Evolutionary conservation across 73 alveolate species (phyloP).

Genomic region (Paramecium sonneborni): DNA sequence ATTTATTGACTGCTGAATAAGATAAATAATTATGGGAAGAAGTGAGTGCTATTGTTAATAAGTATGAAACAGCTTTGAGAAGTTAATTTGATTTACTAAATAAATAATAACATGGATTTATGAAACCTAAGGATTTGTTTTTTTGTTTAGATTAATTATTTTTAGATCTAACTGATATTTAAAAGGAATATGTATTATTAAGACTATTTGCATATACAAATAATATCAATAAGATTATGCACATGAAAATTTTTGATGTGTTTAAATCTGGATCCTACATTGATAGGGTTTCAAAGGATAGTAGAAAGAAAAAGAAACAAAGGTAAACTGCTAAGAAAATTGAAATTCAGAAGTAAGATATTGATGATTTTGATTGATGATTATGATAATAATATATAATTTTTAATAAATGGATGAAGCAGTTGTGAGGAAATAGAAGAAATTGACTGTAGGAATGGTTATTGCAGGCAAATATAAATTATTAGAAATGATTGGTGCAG

Average conservation of each 20-base stretch:
- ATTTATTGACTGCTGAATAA: slow-evolving; percentile 12
- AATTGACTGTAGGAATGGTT: not conserved
- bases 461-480: slow-evolving; percentile 46
- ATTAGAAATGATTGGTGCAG: slow-evolving; percentile 77
- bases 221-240: slow-evolving; percentile 41
- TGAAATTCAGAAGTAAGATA: not conserved
- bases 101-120: slow-evolving; percentile 25
- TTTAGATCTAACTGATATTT: not conserved
- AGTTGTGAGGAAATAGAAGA: not conserved
- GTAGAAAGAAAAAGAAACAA: slow-evolving; percentile 10
- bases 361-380: slow-evolving; percentile 18
- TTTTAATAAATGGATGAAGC: slow-evolving; percentile 12
- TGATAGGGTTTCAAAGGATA: slow-evolving; percentile 37
- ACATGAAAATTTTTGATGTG: slow-evolving; percentile 40
- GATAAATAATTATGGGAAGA: slow-evolving; percentile 51
- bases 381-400: not conserved
- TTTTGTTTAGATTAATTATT: slow-evolving; percentile 53
- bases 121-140: slow-evolving; percentile 40
- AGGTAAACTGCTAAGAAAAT: not conserved
- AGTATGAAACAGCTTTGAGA: slow-evolving; percentile 22
- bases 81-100: slow-evolving; percentile 1
- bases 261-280: slow-evolving; percentile 43
- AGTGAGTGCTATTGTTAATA: not conserved
- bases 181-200: slow-evolving; percentile 45
- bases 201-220: slow-evolving; percentile 35